Conservation (phyloP, 768 basidiomycete species). For the Leucocoprinus birnbaumii region DNA sequence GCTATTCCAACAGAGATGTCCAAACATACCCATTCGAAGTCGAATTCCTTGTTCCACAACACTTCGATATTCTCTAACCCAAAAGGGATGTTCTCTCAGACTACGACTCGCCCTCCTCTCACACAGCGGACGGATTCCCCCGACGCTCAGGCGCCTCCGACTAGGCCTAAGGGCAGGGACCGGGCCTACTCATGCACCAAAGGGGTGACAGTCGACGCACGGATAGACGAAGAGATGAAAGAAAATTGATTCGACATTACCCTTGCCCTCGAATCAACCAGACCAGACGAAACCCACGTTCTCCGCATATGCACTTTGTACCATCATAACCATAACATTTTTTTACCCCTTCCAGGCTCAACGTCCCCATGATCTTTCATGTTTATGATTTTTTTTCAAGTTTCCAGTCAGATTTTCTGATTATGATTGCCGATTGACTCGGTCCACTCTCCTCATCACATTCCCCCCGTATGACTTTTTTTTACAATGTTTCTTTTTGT, state of each 20-base stretch:
- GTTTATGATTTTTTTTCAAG: no score
- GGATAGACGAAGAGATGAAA: constrained; percentile 41
- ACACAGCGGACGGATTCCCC: not conserved
- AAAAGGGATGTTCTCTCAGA: not conserved
- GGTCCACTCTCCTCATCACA: no score
- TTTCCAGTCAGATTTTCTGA: no score
- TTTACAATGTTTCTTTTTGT: no score
- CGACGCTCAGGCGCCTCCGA: not conserved
- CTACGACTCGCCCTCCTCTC: not conserved
- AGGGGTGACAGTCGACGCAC: constrained; percentile 20
- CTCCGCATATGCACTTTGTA: no score
- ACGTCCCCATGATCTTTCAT: no score
- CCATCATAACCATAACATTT: no score
- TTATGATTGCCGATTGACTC: no score
- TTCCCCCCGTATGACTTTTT: no score
- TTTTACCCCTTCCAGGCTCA: no score
- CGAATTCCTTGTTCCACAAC: constrained; percentile 7
- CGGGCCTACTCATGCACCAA: constrained; percentile 30
- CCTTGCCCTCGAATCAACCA: not conserved
- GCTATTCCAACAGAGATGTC: constrained; percentile 21
- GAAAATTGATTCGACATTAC: constrained; percentile 26
- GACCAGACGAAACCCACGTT: no score
- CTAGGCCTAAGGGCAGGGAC: constrained; percentile 22
- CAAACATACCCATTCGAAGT: constrained; percentile 17
- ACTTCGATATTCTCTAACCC: constrained; percentile 1